Conservation (phyloP, 352 stramenopile genomes). For the Blastocystis sp. region DNA sequence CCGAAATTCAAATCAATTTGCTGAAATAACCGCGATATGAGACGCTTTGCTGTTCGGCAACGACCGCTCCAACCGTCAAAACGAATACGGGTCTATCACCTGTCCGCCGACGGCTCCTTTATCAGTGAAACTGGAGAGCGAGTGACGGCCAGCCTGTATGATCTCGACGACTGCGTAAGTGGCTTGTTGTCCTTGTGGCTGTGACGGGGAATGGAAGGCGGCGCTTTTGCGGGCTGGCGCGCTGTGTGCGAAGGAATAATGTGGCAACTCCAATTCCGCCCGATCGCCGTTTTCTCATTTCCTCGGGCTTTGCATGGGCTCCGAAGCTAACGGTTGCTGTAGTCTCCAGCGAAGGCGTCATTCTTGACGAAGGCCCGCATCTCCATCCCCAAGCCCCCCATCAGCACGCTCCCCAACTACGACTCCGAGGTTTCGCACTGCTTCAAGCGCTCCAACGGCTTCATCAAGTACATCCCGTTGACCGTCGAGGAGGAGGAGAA, state of each 20-base stretch:
- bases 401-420: slow-evolving; percentile 49
- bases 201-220: not conserved
- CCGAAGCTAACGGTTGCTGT: not conserved
- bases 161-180: slow-evolving; percentile 61
- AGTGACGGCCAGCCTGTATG: slow-evolving; percentile 22
- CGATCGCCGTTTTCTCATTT: slow-evolving; percentile 28
- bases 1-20: not conserved
- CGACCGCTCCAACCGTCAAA: slow-evolving; percentile 57
- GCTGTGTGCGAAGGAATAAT: not conserved
- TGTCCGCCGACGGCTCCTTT: slow-evolving; percentile 33
- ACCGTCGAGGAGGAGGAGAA: slow-evolving; percentile 30
- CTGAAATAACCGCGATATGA: slow-evolving; percentile 9
- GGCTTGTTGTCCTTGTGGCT: not conserved
- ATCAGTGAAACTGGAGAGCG: slow-evolving; percentile 54
- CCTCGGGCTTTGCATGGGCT: not conserved
- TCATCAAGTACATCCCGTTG: slow-evolving; percentile 68
- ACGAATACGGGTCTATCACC: slow-evolving; percentile 60
- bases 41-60: slow-evolving; percentile 63
- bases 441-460: slow-evolving; percentile 61
- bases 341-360: slow-evolving; percentile 37
- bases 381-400: slow-evolving; percentile 56
- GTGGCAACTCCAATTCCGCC: too few species aligned
- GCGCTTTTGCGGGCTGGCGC: not conserved
- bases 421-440: slow-evolving; percentile 41
- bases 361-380: slow-evolving; percentile 39